A percentile compares a stretch with the other conserved stretches of the same genome.
Evolutionary conservation across 2,329 filamentous ascomycete species (phyloP).

Genomic region (Ophidiomyces ophidiicola): DNA sequence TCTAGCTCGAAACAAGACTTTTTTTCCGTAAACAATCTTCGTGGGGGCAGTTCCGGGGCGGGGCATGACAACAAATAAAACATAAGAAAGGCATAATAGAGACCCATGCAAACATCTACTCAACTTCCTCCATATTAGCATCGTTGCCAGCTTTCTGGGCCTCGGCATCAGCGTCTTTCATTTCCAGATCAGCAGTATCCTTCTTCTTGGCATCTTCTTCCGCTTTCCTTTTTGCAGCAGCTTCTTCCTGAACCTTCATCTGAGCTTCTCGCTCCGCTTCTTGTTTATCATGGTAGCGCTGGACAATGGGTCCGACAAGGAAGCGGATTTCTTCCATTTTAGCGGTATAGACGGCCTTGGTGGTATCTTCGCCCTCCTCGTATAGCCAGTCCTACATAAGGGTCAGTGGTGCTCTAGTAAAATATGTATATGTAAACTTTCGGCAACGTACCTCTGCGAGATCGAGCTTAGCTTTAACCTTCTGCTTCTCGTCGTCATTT

Average conservation of each 20-base stretch:
- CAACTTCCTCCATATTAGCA: conserved; percentile 14
- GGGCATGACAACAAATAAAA: background rate
- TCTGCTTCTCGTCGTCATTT: conserved; percentile 82
- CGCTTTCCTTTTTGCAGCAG: conserved; percentile 48
- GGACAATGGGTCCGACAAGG: conserved; percentile 78
- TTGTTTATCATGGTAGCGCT: conserved; percentile 90
- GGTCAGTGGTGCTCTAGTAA: background rate
- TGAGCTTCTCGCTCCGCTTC: conserved; percentile 71
- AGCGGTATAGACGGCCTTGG: conserved; percentile 83
- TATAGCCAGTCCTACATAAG: conserved; percentile 80
- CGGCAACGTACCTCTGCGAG: conserved; percentile 60
- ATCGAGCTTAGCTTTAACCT: conserved; percentile 71
- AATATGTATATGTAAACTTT: background rate
- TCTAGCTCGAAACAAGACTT: too few relatives aligned
- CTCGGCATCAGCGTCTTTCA: conserved; percentile 45
- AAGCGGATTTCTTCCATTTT: conserved; percentile 94
- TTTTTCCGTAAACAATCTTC: conserved; percentile 1
- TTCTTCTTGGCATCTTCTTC: conserved; percentile 48
- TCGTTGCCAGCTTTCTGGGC: conserved; percentile 6
- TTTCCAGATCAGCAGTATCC: conserved; percentile 40
- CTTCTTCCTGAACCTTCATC: conserved; percentile 54
- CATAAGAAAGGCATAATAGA: background rate
- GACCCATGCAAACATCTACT: conserved; percentile 7
- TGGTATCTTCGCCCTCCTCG: conserved; percentile 87
- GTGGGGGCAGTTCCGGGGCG: background rate